These are phyloP conservation scores for Talaromyces trachyspermus DNA, from an alignment of 495 filamentous ascomycete genomes.

Conservation along the genomic window DNA sequence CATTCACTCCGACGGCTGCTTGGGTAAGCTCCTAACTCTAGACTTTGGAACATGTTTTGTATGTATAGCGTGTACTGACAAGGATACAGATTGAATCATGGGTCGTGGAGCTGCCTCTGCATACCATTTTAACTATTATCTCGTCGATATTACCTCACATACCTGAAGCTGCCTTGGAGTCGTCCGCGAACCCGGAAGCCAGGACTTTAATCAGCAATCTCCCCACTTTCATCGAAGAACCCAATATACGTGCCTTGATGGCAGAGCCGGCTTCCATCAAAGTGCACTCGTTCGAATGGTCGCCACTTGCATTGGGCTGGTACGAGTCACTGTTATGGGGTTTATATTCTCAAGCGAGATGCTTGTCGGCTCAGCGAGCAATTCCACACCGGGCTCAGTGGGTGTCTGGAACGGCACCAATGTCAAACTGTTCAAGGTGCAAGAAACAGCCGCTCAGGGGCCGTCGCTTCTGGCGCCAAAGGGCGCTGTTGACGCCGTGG, in stretches of 20 bases:
- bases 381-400: conserved; percentile 60
- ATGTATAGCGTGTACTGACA: too few relatives aligned
- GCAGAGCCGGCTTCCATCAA: conserved; percentile 64
- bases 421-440: conserved; percentile 84
- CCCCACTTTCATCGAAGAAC: conserved; percentile 57
- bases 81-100: conserved; percentile 76
- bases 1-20: conserved; percentile 70
- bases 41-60: too few relatives aligned
- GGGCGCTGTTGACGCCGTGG: conserved; percentile 93
- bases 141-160: conserved; percentile 44
- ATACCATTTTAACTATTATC: conserved; percentile 80
- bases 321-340: conserved; percentile 93
- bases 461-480: conserved; percentile 76
- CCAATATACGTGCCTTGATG: conserved; percentile 51
- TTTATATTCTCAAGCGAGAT: conserved; percentile 88
- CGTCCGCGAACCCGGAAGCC: conserved; percentile 27
- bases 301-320: conserved; percentile 85
- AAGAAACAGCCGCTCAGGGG: conserved; percentile 71
- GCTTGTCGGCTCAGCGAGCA: conserved; percentile 57
- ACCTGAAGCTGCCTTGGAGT: conserved; percentile 31
- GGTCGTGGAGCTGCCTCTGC: conserved; percentile 86
- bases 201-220: conserved; percentile 39
- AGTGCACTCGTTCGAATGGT: conserved; percentile 94
- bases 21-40: conserved; percentile 67
- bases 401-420: conserved; percentile 91